A percentile compares a stretch with the other conserved stretches of the same genome.
phyloP scores from a whole-genome alignment of 1,284 basidiomycete species.

The Vanrija sp. region DNA sequence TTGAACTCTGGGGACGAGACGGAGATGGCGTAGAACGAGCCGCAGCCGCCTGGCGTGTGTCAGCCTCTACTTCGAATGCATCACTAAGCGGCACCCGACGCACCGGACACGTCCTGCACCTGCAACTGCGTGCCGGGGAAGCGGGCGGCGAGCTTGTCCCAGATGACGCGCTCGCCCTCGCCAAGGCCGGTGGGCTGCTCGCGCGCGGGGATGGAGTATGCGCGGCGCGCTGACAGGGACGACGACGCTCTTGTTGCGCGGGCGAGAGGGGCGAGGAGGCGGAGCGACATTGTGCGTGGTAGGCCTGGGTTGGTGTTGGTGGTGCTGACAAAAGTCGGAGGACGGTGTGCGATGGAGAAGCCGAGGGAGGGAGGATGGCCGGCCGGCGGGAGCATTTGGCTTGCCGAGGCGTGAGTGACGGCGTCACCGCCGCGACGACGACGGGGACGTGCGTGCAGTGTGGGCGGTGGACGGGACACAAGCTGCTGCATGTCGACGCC shows the following conservation, averaged over 20 bases:
- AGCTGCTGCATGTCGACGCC: too few species aligned
- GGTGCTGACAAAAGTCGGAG: not conserved
- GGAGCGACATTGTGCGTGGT: conserved; percentile 1
- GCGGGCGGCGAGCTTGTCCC: conserved; percentile 64
- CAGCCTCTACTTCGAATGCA: not conserved
- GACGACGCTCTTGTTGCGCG: not conserved
- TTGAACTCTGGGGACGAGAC: conserved; percentile 82
- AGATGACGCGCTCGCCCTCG: conserved; percentile 67
- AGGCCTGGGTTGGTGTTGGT: conserved; percentile 1
- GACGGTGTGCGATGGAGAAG: not conserved
- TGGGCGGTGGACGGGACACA: too few species aligned
- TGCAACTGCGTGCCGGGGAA: conserved; percentile 72
- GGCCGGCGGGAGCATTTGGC: conserved; percentile 1
- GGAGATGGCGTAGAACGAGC: conserved; percentile 89
- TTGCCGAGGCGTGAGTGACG: not conserved
- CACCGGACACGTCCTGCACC: conserved; percentile 87
- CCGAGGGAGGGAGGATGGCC: too few species aligned
- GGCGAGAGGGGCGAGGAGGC: not conserved
- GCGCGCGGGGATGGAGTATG: conserved; percentile 7
- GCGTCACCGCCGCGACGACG: not conserved
- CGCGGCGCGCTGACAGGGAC: conserved; percentile 4
- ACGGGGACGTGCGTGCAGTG: too few species aligned
- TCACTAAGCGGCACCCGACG: conserved; percentile 22
- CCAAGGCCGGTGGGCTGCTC: conserved; percentile 31
- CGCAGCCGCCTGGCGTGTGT: conserved; percentile 73